phyloP scores from a whole-genome alignment of 208 protist genomes.

The Strigomonas culicis region DNA sequence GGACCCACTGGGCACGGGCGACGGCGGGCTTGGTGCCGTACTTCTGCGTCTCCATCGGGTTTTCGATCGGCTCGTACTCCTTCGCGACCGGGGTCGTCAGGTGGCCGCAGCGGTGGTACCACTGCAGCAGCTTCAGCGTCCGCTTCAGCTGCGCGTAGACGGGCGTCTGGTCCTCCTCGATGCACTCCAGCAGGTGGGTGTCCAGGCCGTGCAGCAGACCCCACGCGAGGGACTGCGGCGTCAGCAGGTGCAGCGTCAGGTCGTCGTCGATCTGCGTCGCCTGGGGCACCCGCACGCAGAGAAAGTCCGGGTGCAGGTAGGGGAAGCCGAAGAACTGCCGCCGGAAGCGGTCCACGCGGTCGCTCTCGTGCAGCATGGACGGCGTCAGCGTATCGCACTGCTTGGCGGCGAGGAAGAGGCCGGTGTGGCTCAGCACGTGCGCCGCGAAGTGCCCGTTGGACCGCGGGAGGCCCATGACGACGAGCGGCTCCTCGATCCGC shows the following conservation, averaged over 20 bases:
- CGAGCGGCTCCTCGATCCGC: conserved; percentile 46
- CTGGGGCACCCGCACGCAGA: conserved; percentile 57
- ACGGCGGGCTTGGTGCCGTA: conserved; percentile 72
- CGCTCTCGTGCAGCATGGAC: conserved; percentile 58
- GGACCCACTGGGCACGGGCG: conserved; percentile 63
- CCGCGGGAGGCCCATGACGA: conserved; percentile 84
- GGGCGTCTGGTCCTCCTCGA: conserved; percentile 78
- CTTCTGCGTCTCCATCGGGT: conserved; percentile 72
- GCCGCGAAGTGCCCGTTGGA: conserved; percentile 86
- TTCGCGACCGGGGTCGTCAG: conserved; percentile 63
- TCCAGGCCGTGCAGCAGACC: conserved; percentile 88
- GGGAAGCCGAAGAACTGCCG: conserved; percentile 52
- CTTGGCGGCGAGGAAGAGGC: conserved; percentile 67
- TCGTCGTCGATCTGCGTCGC: conserved; percentile 82
- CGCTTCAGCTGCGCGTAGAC: conserved; percentile 73
- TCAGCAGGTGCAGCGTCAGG: conserved; percentile 81
- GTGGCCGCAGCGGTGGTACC: conserved; percentile 83
- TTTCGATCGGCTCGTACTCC: conserved; percentile 76
- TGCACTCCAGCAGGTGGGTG: conserved; percentile 81
- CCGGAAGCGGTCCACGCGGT: conserved; percentile 53
- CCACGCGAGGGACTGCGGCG: conserved; percentile 83
- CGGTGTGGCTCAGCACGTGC: conserved; percentile 78
- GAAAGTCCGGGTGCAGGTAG: conserved; percentile 60
- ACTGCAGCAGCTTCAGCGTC: conserved; percentile 79
- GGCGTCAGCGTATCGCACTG: conserved; percentile 79